Evolutionary conservation across 345 rosid genomes (phyloP), one percentile per base, ranked within the genome.

Genomic region (Pseudoturritis turrita): DNA sequence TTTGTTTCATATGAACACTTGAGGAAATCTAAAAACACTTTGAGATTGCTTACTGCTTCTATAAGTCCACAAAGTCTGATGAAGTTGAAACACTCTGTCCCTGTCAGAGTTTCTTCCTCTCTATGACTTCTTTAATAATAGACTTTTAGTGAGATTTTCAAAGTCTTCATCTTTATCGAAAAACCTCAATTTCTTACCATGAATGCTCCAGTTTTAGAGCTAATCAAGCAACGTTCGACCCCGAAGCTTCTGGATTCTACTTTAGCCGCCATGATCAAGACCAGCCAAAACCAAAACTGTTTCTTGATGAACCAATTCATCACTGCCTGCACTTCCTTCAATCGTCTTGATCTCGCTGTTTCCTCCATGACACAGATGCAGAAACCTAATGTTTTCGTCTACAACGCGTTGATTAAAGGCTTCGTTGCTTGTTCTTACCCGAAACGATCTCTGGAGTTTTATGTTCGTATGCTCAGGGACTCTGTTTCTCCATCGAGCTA

Each of bases 371-470:
- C 74, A 78, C 82, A 77, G 49, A 73, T 86, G 80, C 73, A 75
- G 10, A 67, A 68, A 36, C 89, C 89, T 74, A 92, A 88, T 61
- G 87, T 71, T 26, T 89, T 81, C 56, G 92, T 88, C 25, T 88
- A 89, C 55, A 92, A 89, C 69, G 96, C 95, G 2, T 66, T 86
- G 74, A 81, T 86, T 58, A 77, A 79, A 74, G 89, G 84, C 64
- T 73, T 84, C 28, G 78, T 79, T 55, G 77, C 60, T 23, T 73
- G 82, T 44, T 40, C 61, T 18, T 14, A 35, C 62, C 89, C 89
- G 3, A 7, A 76, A 36, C 81, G 63, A 58, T 88, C 96, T 28
- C 77, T 84, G 10, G 67, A 75, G 26, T 47, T 69, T 11, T 84
- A 81, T 70, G 17, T 39, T 21, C 57, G 52, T 52, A 85, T 89